Evolutionary conservation across 345 rosid genomes (phyloP).

Genomic region (Mangifera indica): DNA sequence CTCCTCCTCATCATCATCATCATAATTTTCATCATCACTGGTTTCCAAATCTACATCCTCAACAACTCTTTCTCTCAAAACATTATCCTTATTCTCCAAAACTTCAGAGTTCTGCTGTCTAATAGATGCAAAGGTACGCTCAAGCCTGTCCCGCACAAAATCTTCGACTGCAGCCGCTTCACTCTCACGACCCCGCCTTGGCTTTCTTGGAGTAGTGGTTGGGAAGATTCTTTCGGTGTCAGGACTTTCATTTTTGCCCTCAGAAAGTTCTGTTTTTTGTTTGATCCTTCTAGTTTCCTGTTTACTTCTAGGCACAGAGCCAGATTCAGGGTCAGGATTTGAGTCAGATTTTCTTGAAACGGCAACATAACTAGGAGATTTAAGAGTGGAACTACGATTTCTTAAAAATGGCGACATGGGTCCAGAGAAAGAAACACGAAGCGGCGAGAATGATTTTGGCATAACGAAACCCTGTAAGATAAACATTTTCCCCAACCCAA

Average conservation of each 20-base stretch:
- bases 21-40: slow-evolving; percentile 32
- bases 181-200: slow-evolving; percentile 71
- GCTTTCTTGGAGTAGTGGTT: slow-evolving; percentile 48
- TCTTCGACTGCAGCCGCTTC: slow-evolving; percentile 87
- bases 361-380: slow-evolving; percentile 32
- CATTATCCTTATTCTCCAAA: slow-evolving; percentile 43
- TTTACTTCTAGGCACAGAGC: slow-evolving; percentile 28
- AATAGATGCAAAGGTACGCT: slow-evolving; percentile 63
- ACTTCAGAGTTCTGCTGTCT: slow-evolving; percentile 50
- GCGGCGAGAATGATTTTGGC: slow-evolving; percentile 29
- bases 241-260: slow-evolving; percentile 23
- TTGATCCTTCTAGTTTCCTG: slow-evolving; percentile 20
- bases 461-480: slow-evolving; percentile 24
- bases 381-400: slow-evolving; percentile 10
- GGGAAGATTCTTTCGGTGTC: slow-evolving; percentile 32
- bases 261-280: slow-evolving; percentile 20
- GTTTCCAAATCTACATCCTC: slow-evolving; percentile 29
- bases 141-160: slow-evolving; percentile 64
- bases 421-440: neutral
- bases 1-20: slow-evolving; percentile 24
- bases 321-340: slow-evolving; percentile 36
- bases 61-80: slow-evolving; percentile 48
- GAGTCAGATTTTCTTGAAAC: slow-evolving; percentile 43
- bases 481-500: slow-evolving; percentile 30
- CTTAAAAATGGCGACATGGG: neutral